These are phyloP conservation scores for Xylariomycetidae sp. DNA, from an alignment of 2,329 filamentous ascomycete genomes.

Conservation along the genomic window DNA sequence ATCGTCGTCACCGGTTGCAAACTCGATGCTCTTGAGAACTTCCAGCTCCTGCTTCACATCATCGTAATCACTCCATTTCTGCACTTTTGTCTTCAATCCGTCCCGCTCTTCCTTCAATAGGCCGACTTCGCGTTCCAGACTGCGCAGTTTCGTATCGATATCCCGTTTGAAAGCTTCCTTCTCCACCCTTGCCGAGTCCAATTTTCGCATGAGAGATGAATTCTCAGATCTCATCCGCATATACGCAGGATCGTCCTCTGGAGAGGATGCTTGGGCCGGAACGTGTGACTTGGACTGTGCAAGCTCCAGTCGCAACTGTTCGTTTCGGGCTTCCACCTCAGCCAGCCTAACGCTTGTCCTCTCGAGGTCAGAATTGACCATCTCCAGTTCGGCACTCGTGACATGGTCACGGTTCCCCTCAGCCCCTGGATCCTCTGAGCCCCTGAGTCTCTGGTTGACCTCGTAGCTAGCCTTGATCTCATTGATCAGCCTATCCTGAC, in stretches of 20 bases:
- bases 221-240: slow-evolving; percentile 90
- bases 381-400: slow-evolving; percentile 85
- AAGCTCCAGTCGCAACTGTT: slow-evolving; percentile 84
- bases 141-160: slow-evolving; percentile 69
- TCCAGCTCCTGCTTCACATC: slow-evolving; percentile 95
- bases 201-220: slow-evolving; percentile 80
- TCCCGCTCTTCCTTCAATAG: slow-evolving; percentile 79
- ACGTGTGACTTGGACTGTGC: slow-evolving; percentile 79
- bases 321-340: slow-evolving; percentile 89
- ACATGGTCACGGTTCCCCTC: slow-evolving; percentile 59
- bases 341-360: slow-evolving; percentile 81
- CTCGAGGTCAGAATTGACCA: slow-evolving; percentile 87
- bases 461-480: slow-evolving; percentile 98
- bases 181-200: slow-evolving; percentile 80
- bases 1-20: slow-evolving; percentile 84
- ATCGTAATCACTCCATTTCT: slow-evolving; percentile 91
- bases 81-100: slow-evolving; percentile 70
- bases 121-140: slow-evolving; percentile 73
- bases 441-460: slow-evolving; percentile 84
- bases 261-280: slow-evolving; percentile 53
- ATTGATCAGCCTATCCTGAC: slow-evolving; percentile 84
- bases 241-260: slow-evolving; percentile 87
- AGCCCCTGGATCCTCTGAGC: slow-evolving; percentile 58
- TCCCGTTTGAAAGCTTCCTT: slow-evolving; percentile 75
- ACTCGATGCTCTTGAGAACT: slow-evolving; percentile 96